A percentile compares a stretch with the other conserved stretches of the same genome.
These are phyloP conservation scores for Abortiporus biennis DNA, from an alignment of 1,284 basidiomycete species.

Conservation along the genomic window DNA sequence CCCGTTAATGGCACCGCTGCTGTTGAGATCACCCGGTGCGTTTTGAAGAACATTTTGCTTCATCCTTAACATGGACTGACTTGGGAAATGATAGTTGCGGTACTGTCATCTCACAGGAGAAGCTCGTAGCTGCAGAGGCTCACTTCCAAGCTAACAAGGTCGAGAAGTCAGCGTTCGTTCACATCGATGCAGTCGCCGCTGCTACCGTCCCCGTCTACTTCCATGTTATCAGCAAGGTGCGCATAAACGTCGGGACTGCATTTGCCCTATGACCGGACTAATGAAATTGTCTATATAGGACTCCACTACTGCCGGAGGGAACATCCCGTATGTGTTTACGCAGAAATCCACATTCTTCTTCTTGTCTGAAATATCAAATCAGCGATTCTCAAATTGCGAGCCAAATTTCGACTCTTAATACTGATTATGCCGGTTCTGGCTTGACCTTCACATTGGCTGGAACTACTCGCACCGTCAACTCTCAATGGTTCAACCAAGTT, in stretches of 20 bases:
- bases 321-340: conserved; percentile 32
- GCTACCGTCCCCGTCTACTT: conserved; percentile 33
- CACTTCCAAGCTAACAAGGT: conserved; percentile 38
- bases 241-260: neutral
- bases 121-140: conserved; percentile 31
- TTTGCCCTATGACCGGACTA: neutral
- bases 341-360: neutral
- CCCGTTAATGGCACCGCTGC: conserved; percentile 17
- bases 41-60: conserved; percentile 1
- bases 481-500: conserved; percentile 41
- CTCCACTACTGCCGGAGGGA: conserved; percentile 33
- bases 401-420: conserved; percentile 44
- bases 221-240: conserved; percentile 35
- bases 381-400: conserved; percentile 32
- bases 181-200: conserved; percentile 27
- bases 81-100: conserved; percentile 23
- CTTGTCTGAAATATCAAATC: neutral
- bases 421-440: conserved; percentile 35
- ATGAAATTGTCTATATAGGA: too few species aligned
- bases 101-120: conserved; percentile 29
- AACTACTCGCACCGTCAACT: conserved; percentile 39
- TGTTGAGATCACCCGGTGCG: conserved; percentile 4
- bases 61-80: neutral
- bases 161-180: conserved; percentile 21
- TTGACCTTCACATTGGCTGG: conserved; percentile 38